Base-by-base conservation (phyloP, 495 filamentous ascomycete genomes). In the Friedmanniomyces endolithicus region DNA sequence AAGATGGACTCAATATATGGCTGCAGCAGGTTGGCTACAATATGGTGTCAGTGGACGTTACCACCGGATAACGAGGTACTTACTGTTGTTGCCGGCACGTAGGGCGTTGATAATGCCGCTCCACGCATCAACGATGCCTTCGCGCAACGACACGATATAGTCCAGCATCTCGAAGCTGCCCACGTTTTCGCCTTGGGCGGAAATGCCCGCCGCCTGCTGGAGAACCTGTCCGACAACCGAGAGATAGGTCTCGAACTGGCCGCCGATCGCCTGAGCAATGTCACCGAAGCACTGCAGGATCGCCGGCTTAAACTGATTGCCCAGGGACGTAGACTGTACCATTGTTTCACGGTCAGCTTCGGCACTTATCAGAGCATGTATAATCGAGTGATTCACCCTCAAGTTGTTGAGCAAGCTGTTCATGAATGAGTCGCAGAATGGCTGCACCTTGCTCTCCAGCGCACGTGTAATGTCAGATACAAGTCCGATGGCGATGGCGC, bases 111-210 rank as follows among this genome's bases (percentile, higher is more conserved):
- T 85, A 45, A 90, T 89, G 63, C 92, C 92, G 65, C 87, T 89
- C 88, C 94, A 98, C 16, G 92, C 92, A 78, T 98, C 92, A 86
- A 96, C 95, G 55, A 97, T 95, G 63, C 90, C 92, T 67, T 98
- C 92, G 53, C 92, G 82, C 48, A 98, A 78, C 16, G 89, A 94
- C 58, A 94, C 79, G 58, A 98, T 81, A 65, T 98, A 98, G 68
- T 97, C 90, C 31, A 89, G 78, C 83, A 95, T 94, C 62, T 98
- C 92, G 54, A 87, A 88, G 41, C 73, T 76, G n/a, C 44, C 50
- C 34, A n/a, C n/a, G 37, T 82, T 81, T 62, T 90, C 86, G 39
- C 77, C 70, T 49, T 74, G 76, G 34, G 82, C 78, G 11, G 84
- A 84, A 37, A 97, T 87, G 17, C 74, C 78, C 35, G 89, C 86